Evolutionary conservation across 805 yeast genomes (phyloP), one percentile per base, ranked within the genome.

Genomic region (Saccharomycopsis malanga): DNA sequence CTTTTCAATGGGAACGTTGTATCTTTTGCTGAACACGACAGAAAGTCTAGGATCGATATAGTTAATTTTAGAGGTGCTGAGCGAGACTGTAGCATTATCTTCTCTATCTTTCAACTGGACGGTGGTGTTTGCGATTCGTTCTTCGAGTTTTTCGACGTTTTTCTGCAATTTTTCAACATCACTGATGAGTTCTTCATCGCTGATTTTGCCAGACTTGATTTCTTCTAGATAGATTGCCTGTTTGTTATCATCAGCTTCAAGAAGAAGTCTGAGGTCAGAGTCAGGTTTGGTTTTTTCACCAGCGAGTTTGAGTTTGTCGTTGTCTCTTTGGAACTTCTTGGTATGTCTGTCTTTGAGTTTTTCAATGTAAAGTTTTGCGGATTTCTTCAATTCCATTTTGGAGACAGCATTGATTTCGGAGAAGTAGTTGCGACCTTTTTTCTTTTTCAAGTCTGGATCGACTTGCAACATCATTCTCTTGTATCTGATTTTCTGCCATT

Each of bases 1-100:
- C 64, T 86, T 89, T 64, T 91, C 97, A 46, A 91, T 83, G 5
- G 98, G 98, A 18, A 91, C 96, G 46, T 77, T 72, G 61, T 69
- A 87, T 64, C 80, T 85, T 64, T 88, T 89, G 44, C 95, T 76
- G 60, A 88, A 91, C 74, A 85, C 79, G 21, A 87, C 96, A 0
- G 95, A 80, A 56, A 91, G 69, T 54, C 98, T 73, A 22, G 98
- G 98, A 64, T 91, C 98, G 51, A 91, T 91, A 70, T 91, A 91
- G 64, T 91, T 91, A 73, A 86, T 79, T 69, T 91, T 91, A 22
- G 95, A 86, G 0, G 98, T 91, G 40, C 95, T 88, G 55, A 91
- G 69, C 0, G 97, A 89, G 23, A 91, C 97, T 55, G 86, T 86
- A 0, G 96, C 86, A 61, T 89, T 89, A 61, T 88, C 97, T 61